These are phyloP conservation scores for Plasmodium gonderi DNA, from an alignment of 169 alveolate species.

Conservation along the genomic window DNA sequence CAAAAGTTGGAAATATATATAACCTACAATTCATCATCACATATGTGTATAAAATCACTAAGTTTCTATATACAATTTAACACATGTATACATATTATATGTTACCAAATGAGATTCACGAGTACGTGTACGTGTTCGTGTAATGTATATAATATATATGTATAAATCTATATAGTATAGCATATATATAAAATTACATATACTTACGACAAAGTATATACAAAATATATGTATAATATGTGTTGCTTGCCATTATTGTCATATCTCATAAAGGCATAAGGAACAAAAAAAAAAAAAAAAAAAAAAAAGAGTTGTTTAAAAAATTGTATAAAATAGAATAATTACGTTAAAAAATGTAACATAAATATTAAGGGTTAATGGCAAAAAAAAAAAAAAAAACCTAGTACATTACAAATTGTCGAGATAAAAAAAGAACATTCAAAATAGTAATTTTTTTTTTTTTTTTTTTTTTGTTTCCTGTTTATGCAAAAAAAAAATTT, in stretches of 20 bases:
- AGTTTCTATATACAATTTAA: not conserved
- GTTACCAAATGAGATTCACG: not conserved
- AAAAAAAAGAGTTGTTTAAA: not conserved
- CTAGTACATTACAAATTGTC: not conserved
- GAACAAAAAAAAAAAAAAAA: not conserved
- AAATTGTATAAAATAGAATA: not conserved
- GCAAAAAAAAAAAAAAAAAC: not conserved
- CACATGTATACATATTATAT: slow-evolving; percentile 1
- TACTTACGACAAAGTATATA: not conserved
- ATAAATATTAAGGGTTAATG: not conserved
- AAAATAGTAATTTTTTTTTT: not conserved
- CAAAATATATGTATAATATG: not conserved
- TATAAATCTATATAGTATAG: too few species aligned
- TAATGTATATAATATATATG: too few species aligned
- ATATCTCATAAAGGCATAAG: not conserved
- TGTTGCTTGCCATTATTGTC: not conserved
- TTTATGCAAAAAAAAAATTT: too few species aligned
- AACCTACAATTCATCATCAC: not conserved
- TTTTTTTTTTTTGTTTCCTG: not conserved
- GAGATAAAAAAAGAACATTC: not conserved
- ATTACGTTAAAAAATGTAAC: not conserved
- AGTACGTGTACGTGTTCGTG: not conserved
- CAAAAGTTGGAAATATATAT: slow-evolving; percentile 22
- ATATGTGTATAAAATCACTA: not conserved
- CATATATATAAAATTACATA: not conserved